A percentile compares a stretch with the other conserved stretches of the same genome.
These are phyloP conservation scores for Solanum pimpinellifolium DNA, from an alignment of 257 asterid genomes.

Conservation along the genomic window DNA sequence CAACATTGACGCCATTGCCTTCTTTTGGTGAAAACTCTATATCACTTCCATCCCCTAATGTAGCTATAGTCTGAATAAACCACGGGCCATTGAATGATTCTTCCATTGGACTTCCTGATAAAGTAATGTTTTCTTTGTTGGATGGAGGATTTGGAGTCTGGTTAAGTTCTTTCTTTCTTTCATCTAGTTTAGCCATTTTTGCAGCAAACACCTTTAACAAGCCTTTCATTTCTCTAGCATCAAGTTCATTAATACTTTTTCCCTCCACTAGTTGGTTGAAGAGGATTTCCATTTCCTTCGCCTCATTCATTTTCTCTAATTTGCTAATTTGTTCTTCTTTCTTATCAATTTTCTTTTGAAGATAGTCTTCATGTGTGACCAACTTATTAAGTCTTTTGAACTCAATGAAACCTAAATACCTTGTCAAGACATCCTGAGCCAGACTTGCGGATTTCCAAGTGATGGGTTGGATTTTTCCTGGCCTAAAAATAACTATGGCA, in stretches of 20 bases:
- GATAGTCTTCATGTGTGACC: conserved; percentile 22
- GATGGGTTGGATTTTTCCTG: too few relatives aligned
- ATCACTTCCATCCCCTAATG: background rate
- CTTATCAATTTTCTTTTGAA: conserved; percentile 2
- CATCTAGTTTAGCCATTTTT: conserved; percentile 16
- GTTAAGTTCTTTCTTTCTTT: background rate
- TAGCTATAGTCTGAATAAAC: too few relatives aligned
- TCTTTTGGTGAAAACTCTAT: background rate
- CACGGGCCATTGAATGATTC: background rate
- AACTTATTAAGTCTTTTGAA: background rate
- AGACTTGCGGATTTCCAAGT: too few relatives aligned
- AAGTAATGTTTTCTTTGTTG: background rate
- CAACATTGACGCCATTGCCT: background rate
- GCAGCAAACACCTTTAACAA: conserved; percentile 2
- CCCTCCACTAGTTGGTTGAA: conserved; percentile 19
- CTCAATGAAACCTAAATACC: background rate
- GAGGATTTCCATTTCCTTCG: background rate
- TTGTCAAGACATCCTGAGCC: too few relatives aligned
- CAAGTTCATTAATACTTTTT: conserved; percentile 10
- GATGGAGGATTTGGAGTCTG: background rate
- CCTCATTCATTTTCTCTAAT: background rate
- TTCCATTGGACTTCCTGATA: background rate
- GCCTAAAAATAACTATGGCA: too few relatives aligned
- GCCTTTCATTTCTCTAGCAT: conserved; percentile 13
- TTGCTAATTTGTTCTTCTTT: background rate